These are phyloP conservation scores for Dictyostelium intermedium DNA, from an alignment of 78 protist genomes.

Conservation along the genomic window DNA sequence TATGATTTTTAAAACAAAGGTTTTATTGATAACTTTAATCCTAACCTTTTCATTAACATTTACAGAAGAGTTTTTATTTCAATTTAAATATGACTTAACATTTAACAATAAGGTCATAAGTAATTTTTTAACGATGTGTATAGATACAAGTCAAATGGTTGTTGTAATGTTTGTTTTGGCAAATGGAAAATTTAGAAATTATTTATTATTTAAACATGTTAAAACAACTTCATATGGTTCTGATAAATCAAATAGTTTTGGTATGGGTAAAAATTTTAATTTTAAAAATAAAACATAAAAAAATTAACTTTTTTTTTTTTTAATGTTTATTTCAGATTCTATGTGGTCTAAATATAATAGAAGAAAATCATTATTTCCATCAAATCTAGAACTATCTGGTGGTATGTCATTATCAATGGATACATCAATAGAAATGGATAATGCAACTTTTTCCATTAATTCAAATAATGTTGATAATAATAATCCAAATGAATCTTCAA, in stretches of 20 bases:
- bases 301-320: not conserved
- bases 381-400: not conserved
- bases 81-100: not conserved
- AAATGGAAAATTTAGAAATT: not conserved
- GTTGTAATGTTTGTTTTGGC: not conserved
- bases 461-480: not conserved
- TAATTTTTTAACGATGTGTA: not conserved
- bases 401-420: not conserved
- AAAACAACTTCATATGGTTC: not conserved
- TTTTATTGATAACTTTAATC: not conserved
- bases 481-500: not conserved
- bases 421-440: not conserved
- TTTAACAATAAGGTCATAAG: not conserved
- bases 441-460: not conserved
- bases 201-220: not conserved
- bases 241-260: not conserved
- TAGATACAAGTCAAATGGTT: not conserved
- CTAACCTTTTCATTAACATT: not conserved
- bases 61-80: not conserved
- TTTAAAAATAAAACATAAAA: not conserved
- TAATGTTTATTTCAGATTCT: not conserved
- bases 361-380: not conserved
- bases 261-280: not conserved
- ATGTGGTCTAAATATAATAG: not conserved
- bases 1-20: conserved; percentile 27